Conservation (phyloP, 1,139 yeast species). For the Debaryomycetaceae sp. region DNA sequence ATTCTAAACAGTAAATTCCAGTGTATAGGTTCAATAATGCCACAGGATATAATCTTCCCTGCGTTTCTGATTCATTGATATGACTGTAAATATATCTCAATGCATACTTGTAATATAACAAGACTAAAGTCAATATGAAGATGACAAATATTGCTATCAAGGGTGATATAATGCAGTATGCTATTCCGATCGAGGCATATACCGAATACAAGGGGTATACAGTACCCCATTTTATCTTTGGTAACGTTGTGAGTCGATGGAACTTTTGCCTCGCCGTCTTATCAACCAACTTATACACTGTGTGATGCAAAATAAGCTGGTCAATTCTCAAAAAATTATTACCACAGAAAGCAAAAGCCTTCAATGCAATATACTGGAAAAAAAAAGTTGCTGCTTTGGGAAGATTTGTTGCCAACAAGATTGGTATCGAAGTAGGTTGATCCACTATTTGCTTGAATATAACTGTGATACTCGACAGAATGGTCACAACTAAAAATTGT, state of each 20-base stretch:
- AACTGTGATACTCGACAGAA: constrained; percentile 75
- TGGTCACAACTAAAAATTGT: constrained; percentile 77
- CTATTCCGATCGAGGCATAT: constrained; percentile 71
- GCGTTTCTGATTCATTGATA: constrained; percentile 56
- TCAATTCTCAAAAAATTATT: constrained; percentile 57
- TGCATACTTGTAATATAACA: constrained; percentile 67
- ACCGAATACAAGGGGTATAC: constrained; percentile 73
- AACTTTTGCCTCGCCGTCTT: constrained; percentile 61
- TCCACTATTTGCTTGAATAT: constrained; percentile 62
- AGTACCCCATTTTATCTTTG: constrained; percentile 69
- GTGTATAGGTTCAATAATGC: constrained; percentile 74
- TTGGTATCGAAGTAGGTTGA: constrained; percentile 71
- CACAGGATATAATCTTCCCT: constrained; percentile 66
- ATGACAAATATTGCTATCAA: constrained; percentile 62
- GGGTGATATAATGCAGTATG: constrained; percentile 78
- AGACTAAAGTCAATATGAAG: constrained; percentile 53
- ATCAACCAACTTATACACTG: constrained; percentile 38
- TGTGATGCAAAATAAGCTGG: constrained; percentile 37
- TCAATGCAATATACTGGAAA: constrained; percentile 66
- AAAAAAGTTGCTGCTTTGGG: constrained; percentile 84
- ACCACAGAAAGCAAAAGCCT: constrained; percentile 74
- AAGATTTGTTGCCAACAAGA: constrained; percentile 65
- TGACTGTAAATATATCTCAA: constrained; percentile 52
- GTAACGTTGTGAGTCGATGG: constrained; percentile 39
- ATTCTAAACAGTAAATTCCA: constrained; percentile 78